Evolutionary conservation across 116 monocot genomes (phyloP).

Genomic region (Zostera marina): DNA sequence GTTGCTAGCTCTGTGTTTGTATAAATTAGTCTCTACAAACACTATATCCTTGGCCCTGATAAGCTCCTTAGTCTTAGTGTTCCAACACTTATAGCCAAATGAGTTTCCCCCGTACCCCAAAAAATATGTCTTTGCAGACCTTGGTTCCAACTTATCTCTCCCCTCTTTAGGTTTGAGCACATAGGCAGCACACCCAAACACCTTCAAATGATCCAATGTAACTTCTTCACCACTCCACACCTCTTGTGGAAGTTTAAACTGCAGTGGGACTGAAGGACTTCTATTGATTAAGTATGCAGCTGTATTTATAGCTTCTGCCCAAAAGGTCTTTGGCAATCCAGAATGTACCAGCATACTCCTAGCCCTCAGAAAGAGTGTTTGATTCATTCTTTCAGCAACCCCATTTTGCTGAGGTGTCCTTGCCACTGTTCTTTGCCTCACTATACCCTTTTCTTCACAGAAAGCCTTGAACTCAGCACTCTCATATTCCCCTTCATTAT

Average conservation of each 20-base stretch:
- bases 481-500: not conserved
- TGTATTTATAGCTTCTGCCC: not conserved
- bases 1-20: slow-evolving; percentile 1
- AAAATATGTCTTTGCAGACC: not conserved
- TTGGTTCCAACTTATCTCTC: slow-evolving; percentile 1
- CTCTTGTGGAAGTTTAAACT: not conserved
- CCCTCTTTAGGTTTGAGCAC: not conserved
- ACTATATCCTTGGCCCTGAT: not conserved
- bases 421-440: not conserved
- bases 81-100: slow-evolving; percentile 1
- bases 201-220: not conserved
- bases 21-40: not conserved
- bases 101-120: not conserved
- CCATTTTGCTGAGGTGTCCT: slow-evolving; percentile 2
- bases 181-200: not conserved
- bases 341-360: not conserved
- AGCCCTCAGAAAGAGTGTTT: not conserved
- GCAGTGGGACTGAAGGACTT: not conserved
- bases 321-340: not conserved
- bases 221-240: not conserved
- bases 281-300: not conserved
- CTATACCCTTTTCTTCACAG: not conserved
- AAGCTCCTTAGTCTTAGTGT: not conserved
- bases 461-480: not conserved
- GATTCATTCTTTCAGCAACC: slow-evolving; percentile 9